Evolutionary conservation across 306 rosid genomes (phyloP).

Genomic region (Quercus mongolica): DNA sequence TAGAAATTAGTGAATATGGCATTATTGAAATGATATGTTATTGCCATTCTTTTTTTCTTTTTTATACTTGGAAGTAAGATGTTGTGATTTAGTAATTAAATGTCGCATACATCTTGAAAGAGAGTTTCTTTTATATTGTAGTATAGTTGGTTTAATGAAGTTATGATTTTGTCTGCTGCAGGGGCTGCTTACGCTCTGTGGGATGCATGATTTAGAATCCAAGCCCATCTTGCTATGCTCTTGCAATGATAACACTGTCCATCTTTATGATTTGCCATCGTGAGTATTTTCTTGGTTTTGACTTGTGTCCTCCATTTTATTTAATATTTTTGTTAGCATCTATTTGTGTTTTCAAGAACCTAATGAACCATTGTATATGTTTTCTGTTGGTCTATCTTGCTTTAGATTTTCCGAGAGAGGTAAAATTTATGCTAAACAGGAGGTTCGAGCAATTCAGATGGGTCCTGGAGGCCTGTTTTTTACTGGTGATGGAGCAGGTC

Average conservation of each 20-base stretch:
- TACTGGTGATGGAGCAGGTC: slow-evolving; percentile 92
- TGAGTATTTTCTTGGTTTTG: slow-evolving; percentile 36
- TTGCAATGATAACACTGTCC: slow-evolving; percentile 86
- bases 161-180: slow-evolving; percentile 27
- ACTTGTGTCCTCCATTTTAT: not conserved
- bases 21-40: too few species aligned
- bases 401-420: slow-evolving; percentile 91
- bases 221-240: slow-evolving; percentile 85
- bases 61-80: not conserved
- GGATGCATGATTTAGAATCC: slow-evolving; percentile 86
- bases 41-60: not conserved
- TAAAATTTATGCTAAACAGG: slow-evolving; percentile 67
- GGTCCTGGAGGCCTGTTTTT: slow-evolving; percentile 90
- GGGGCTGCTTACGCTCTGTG: slow-evolving; percentile 84
- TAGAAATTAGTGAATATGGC: too few species aligned
- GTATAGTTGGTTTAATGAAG: slow-evolving; percentile 2
- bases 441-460: slow-evolving; percentile 68
- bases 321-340: not conserved
- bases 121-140: not conserved
- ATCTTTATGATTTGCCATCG: slow-evolving; percentile 94
- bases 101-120: not conserved
- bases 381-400: slow-evolving; percentile 9
- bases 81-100: not conserved
- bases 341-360: slow-evolving; percentile 14
- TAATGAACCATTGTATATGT: not conserved